These are phyloP conservation scores for Aureoboletus auriporus DNA, from an alignment of 768 basidiomycete species.

Conservation along the genomic window DNA sequence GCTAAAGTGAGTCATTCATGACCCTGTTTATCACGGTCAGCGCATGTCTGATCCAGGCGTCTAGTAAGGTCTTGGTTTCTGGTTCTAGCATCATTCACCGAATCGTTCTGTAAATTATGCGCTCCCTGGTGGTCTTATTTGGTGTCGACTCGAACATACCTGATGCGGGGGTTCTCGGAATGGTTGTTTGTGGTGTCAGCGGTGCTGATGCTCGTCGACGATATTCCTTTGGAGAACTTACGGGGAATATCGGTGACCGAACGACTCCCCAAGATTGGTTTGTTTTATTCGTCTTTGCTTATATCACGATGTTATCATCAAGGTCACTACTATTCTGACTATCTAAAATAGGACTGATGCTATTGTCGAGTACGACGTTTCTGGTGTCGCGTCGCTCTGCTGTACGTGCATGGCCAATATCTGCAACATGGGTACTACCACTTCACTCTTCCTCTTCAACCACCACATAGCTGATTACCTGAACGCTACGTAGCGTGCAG, in stretches of 20 bases:
- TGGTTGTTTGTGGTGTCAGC: conserved; percentile 99
- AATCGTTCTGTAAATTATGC: conserved; percentile 99
- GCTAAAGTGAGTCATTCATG: conserved; percentile 67
- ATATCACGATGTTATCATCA: conserved; percentile 86
- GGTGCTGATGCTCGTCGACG: conserved; percentile 98
- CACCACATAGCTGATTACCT: conserved; percentile 89
- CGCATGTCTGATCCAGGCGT: background rate
- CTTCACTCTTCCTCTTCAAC: conserved; percentile 99
- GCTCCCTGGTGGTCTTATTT: conserved; percentile 97
- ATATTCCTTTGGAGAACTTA: conserved; percentile 96
- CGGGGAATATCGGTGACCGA: conserved; percentile 94
- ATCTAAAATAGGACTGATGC: conserved; percentile 99
- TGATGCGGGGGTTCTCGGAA: conserved; percentile 98
- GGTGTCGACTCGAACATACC: conserved; percentile 99
- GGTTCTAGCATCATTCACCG: conserved; percentile 99
- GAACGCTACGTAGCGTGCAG: conserved; percentile 86
- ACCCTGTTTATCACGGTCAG: background rate
- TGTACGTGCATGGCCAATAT: conserved; percentile 99
- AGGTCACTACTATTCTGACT: conserved; percentile 97
- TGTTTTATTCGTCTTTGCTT: background rate
- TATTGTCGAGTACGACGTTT: conserved; percentile 94
- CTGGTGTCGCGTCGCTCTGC: conserved; percentile 93
- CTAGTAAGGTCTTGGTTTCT: conserved; percentile 98
- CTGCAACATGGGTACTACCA: conserved; percentile 99
- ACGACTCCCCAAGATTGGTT: conserved; percentile 89